These are phyloP conservation scores for Serpula lacrymans DNA, from an alignment of 768 basidiomycete species.

Conservation along the genomic window DNA sequence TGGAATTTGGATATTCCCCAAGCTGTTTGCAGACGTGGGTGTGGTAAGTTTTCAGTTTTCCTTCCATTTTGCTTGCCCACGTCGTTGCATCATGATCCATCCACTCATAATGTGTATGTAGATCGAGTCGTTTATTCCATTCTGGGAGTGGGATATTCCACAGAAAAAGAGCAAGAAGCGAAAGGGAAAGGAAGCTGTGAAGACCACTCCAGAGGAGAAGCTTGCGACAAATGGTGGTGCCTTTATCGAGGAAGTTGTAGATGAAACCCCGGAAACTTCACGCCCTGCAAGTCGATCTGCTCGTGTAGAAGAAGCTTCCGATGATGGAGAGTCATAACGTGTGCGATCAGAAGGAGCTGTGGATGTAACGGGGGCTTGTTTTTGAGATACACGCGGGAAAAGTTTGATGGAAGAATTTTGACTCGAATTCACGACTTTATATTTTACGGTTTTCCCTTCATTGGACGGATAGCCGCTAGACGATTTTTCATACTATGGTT, in stretches of 20 bases:
- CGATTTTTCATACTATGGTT: no score
- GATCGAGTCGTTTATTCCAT: slow-evolving; percentile 96
- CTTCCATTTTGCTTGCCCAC: neutral
- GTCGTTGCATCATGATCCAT: slow-evolving; percentile 1
- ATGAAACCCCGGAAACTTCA: slow-evolving; percentile 30
- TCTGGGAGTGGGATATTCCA: slow-evolving; percentile 94
- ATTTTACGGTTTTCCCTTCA: no score
- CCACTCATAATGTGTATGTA: slow-evolving; percentile 26
- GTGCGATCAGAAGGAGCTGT: no score
- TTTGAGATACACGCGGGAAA: no score
- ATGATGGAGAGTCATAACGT: slow-evolving; percentile 33
- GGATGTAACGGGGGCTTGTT: no score
- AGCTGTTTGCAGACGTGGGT: slow-evolving; percentile 96
- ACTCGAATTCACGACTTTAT: no score
- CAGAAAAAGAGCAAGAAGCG: slow-evolving; percentile 67
- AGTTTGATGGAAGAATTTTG: no score
- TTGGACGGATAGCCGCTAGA: no score
- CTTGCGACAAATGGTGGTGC: slow-evolving; percentile 40
- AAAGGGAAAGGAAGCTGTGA: slow-evolving; percentile 36
- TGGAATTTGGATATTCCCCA: slow-evolving; percentile 99
- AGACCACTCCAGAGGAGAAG: slow-evolving; percentile 35
- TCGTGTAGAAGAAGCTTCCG: slow-evolving; percentile 43
- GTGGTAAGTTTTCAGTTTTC: slow-evolving; percentile 63
- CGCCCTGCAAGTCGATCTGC: slow-evolving; percentile 34
- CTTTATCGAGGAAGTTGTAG: slow-evolving; percentile 32